Base-by-base conservation (phyloP, 2,329 filamentous ascomycete genomes). In the Aspergillus sp. region DNA sequence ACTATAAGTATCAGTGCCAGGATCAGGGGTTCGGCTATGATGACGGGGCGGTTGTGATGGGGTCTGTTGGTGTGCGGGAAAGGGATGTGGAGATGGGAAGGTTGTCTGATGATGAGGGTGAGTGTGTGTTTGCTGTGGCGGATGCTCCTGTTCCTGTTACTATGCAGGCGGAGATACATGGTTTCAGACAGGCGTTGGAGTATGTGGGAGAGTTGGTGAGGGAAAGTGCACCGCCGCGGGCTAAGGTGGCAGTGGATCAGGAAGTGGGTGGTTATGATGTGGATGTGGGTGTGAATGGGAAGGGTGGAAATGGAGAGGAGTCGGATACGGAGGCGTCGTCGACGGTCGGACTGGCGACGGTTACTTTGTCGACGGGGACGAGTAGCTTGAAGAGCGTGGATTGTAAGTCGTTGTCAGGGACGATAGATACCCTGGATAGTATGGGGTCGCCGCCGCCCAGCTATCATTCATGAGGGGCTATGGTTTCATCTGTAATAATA, bases 171-270 rank as follows among this genome's bases (percentile, higher is more conserved):
- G 80, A 83, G 60, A 84, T 87, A 39, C 71, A 80, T 13, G 80
- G 81, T 51, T 72, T 87, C 19, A 75, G 82, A 32, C 75, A 79
- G 17, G 83, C 83, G 0, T 81, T 85, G 52, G 79, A 82, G 54
- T 80, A 84, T 25, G 84, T 86, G 1, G 78, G 79, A 45, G 76
- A 80, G 45, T 71, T 84, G 9, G 76, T 83, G 30, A 69, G 74
- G 28, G 61, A 54, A 58, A 58, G 45, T 38, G 55, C 38, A 48
- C 56, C 25, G 36, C 30, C 30, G 47, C 58, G 19, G 8, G 49
- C 47, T 17, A 55, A 49, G 13, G 47, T 59, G 15, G 49, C 30
- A 17, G 28, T 17, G 30, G 56, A 58, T 30, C 48, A 63, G 25
- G 61, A 67, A 25, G 58, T 63, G 47, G 58, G 65, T 32, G 57